Base-by-base conservation (phyloP, 495 filamentous ascomycete species). In the Penicillium canariense region DNA sequence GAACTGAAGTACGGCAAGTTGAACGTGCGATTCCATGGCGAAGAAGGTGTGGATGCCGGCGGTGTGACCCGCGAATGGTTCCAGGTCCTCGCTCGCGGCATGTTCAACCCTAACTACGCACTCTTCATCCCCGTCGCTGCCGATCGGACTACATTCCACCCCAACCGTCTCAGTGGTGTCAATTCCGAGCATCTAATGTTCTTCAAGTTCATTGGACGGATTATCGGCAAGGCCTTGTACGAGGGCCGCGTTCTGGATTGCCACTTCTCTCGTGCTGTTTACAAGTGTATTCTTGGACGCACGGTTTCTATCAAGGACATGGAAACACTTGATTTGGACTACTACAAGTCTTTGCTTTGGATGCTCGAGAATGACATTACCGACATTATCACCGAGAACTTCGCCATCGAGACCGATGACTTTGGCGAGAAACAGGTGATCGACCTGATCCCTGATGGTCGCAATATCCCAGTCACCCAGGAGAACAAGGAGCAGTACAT, bases 21-120 rank as follows among this genome's bases (percentile, higher is more conserved):
- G 45, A 97, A 90, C 68, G 96, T 99, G 56, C 87, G 94, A 47
- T 99, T 99, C 83, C 88, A 91, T 65, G 90, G 90, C 18, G 94
- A 99, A 76, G 94, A 99, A 67, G 94, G 94, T 65, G 91, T 99
- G 48, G 94, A 99, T 75, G 94, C 94, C 28, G 94, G 94, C 54
- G 94, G 94, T 74, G 94, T 99, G 40, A 97, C 94, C 48, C 85
- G 94, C 68, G 94, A 99, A 79, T 99, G 94, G 94, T 99, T 99
- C 81, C 92, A 96, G 68, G 95, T 96, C 35, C 88, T 99, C 60
- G 85, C 94, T 11, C 80, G 92, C 48, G 95, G 97, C 65, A 99
- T 99, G 95, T 99, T 99, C 71, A 95, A 99, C 74, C 88, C 95
- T 45, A 92, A 96, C 70, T 99, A 97, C 67, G 94, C 91, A 43